Evolutionary conservation across 176 grass and related monocot species (phyloP).

Genomic region (Oryza officinalis): DNA sequence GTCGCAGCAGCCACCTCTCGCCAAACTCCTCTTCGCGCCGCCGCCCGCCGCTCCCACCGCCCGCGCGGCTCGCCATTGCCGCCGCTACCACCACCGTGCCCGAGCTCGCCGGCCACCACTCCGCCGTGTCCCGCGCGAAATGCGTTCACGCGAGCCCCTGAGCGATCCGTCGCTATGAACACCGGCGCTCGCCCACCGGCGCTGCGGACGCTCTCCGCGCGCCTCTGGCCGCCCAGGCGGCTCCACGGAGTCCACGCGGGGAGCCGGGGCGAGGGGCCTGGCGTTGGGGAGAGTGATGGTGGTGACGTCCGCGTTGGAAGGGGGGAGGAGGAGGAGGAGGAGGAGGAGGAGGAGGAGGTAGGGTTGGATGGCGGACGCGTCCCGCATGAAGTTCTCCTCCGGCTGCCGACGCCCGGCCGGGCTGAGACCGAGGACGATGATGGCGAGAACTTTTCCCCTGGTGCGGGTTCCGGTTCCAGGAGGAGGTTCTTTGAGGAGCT

Average conservation of each 20-base stretch:
- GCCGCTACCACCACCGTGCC: neutral
- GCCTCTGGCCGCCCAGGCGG: slow-evolving; percentile 43
- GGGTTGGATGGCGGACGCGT: slow-evolving; percentile 37
- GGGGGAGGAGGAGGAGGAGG: slow-evolving; percentile 8
- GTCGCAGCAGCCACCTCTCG: neutral
- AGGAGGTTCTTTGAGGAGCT: slow-evolving; percentile 35
- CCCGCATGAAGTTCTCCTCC: slow-evolving; percentile 55
- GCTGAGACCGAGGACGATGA: slow-evolving; percentile 29
- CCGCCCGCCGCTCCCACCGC: slow-evolving; percentile 1
- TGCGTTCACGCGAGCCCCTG: slow-evolving; percentile 25
- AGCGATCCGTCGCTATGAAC: slow-evolving; percentile 3
- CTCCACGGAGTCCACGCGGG: slow-evolving; percentile 29
- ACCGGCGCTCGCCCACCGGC: slow-evolving; percentile 25
- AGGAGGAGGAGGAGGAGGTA: slow-evolving; percentile 7
- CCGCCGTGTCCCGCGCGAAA: neutral
- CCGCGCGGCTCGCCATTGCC: neutral
- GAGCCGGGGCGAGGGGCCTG: slow-evolving; percentile 15
- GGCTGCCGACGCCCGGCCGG: slow-evolving; percentile 45
- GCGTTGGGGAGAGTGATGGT: neutral
- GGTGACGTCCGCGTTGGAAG: neutral
- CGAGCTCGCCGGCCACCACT: neutral
- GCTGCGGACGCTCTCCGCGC: slow-evolving; percentile 28
- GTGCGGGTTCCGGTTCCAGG: neutral
- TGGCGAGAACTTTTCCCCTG: slow-evolving; percentile 21
- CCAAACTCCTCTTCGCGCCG: neutral